A percentile compares a stretch with the other conserved stretches of the same genome.
phyloP scores from a whole-genome alignment of 2,329 filamentous ascomycete genomes.

The Fusarium sororula region DNA sequence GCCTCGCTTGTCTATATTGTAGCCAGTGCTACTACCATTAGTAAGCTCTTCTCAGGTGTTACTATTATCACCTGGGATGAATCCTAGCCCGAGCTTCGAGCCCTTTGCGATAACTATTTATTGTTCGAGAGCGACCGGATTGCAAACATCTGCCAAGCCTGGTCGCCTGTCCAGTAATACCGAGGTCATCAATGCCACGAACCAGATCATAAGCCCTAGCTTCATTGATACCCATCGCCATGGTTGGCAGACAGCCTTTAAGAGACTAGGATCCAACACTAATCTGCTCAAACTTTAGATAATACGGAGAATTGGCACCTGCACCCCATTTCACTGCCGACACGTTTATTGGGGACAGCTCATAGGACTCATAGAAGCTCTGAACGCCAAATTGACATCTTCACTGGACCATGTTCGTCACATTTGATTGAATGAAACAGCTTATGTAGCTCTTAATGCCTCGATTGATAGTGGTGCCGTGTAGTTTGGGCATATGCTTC shows the following conservation, averaged over 20 bases:
- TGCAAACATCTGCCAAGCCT: background rate
- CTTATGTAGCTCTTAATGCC: slow-evolving; percentile 56
- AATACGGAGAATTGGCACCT: slow-evolving; percentile 50
- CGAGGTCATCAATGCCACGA: slow-evolving; percentile 53
- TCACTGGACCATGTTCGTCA: slow-evolving; percentile 63
- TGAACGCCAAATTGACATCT: slow-evolving; percentile 64
- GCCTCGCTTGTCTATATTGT: background rate
- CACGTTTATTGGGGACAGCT: slow-evolving; percentile 58
- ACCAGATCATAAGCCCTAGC: slow-evolving; percentile 54
- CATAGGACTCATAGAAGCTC: slow-evolving; percentile 57
- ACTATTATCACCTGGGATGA: slow-evolving; percentile 28
- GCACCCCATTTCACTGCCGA: slow-evolving; percentile 49
- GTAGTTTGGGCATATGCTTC: slow-evolving; percentile 59
- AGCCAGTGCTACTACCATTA: background rate
- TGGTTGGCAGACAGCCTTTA: slow-evolving; percentile 64
- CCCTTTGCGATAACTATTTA: slow-evolving; percentile 5
- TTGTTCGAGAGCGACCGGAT: slow-evolving; percentile 9
- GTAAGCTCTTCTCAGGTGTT: slow-evolving; percentile 13
- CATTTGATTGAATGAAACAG: slow-evolving; percentile 54
- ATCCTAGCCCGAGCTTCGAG: background rate
- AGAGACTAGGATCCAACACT: slow-evolving; percentile 62
- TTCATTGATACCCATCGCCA: slow-evolving; percentile 67
- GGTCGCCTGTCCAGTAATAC: slow-evolving; percentile 27
- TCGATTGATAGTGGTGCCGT: slow-evolving; percentile 58
- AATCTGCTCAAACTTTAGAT: slow-evolving; percentile 57